Evolutionary conservation across 306 rosid genomes (phyloP).

Genomic region (Glycine tomentella): DNA sequence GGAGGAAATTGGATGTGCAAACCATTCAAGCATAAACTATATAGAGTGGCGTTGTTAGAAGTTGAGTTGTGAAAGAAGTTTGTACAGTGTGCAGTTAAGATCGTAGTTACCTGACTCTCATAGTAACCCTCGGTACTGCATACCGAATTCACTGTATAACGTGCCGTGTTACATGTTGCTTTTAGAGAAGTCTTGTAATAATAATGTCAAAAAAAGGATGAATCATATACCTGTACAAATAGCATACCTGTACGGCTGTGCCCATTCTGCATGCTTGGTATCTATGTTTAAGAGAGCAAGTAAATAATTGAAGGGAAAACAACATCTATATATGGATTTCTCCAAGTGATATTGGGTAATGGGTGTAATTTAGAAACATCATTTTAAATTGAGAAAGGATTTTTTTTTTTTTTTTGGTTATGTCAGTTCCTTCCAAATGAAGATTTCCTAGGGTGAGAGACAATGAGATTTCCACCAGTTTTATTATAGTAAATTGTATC

Average conservation of each 20-base stretch:
- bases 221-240: background rate
- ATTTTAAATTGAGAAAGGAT: background rate
- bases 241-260: too few species aligned
- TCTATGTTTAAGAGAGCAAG: background rate
- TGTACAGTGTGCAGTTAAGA: constrained; percentile 5
- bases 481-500: background rate
- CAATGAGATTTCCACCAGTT: background rate
- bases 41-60: too few species aligned
- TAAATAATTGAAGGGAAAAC: constrained; percentile 12
- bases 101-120: background rate
- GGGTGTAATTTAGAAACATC: constrained; percentile 8
- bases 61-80: too few species aligned
- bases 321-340: background rate
- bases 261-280: background rate
- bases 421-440: background rate
- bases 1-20: too few species aligned
- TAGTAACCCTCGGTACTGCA: background rate
- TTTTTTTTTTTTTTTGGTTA: background rate
- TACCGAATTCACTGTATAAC: background rate
- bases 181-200: background rate
- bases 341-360: background rate
- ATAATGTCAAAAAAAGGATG: background rate
- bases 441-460: background rate
- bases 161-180: background rate
- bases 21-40: too few species aligned